These are phyloP conservation scores for Claviceps sp. DNA, from an alignment of 2,329 filamentous ascomycete species.

Conservation along the genomic window DNA sequence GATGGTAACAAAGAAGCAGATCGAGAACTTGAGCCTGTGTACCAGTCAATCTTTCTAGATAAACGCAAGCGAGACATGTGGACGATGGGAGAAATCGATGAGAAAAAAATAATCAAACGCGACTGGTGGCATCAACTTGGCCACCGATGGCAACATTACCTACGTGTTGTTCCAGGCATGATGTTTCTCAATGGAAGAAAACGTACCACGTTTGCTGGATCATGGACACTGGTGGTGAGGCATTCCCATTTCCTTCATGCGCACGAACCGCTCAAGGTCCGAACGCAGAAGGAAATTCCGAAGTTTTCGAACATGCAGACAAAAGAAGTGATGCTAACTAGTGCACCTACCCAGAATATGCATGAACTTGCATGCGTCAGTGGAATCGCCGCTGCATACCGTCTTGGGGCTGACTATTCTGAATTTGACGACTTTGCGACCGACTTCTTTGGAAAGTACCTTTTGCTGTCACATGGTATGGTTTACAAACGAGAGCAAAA, in stretches of 20 bases:
- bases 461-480: constrained; percentile 30
- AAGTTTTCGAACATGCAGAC: not conserved
- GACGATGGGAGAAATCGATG: constrained; percentile 45
- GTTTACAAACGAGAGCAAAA: constrained; percentile 22
- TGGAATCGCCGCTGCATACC: constrained; percentile 57
- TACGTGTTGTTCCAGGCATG: constrained; percentile 54
- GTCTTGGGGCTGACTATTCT: constrained; percentile 50
- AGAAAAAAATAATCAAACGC: constrained; percentile 44
- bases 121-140: constrained; percentile 59
- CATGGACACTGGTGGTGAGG: constrained; percentile 54
- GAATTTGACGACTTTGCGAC: constrained; percentile 42
- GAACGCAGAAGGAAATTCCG: not conserved
- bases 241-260: not conserved
- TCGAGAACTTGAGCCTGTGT: constrained; percentile 43
- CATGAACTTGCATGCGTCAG: constrained; percentile 59
- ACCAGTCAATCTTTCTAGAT: constrained; percentile 56
- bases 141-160: constrained; percentile 50
- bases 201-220: constrained; percentile 48
- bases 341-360: constrained; percentile 34
- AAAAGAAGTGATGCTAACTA: not conserved
- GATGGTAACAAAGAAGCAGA: constrained; percentile 12
- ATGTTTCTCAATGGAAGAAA: constrained; percentile 57
- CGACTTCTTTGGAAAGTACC: constrained; percentile 33
- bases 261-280: not conserved
- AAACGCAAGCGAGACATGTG: constrained; percentile 42